Conservation (phyloP, 1,139 yeast species). For the Diutina scorzettiae region DNA sequence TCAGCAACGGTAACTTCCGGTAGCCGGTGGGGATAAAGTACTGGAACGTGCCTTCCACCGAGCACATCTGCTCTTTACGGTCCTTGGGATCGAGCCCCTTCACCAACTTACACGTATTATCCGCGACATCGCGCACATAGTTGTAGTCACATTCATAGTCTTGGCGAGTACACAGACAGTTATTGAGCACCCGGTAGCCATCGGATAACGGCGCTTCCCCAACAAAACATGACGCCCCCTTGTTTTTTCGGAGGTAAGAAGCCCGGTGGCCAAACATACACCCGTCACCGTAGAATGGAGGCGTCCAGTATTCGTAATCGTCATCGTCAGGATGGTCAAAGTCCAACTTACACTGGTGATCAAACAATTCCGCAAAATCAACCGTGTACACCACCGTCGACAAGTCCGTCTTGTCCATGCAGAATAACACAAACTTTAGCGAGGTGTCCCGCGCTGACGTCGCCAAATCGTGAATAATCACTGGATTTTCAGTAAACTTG, state of each 20-base stretch:
- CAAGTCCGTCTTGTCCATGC: constrained; percentile 13
- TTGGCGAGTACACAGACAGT: constrained; percentile 76
- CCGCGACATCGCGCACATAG: constrained; percentile 45
- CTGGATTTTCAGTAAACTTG: constrained; percentile 45
- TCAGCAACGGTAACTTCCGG: constrained; percentile 59
- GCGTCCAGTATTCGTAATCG: constrained; percentile 81
- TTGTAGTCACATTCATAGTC: constrained; percentile 95
- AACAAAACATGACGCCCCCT: constrained; percentile 55
- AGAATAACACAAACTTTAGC: constrained; percentile 51
- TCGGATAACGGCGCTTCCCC: constrained; percentile 64
- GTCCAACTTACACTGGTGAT: constrained; percentile 62
- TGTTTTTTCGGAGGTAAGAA: constrained; percentile 59
- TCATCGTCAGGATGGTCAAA: constrained; percentile 41
- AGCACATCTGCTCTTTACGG: constrained; percentile 49
- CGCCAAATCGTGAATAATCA: constrained; percentile 58
- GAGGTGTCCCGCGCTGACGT: constrained; percentile 90
- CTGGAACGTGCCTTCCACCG: constrained; percentile 42
- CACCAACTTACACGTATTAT: constrained; percentile 80
- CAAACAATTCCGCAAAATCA: constrained; percentile 59
- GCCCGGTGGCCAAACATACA: constrained; percentile 90
- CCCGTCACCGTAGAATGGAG: constrained; percentile 54
- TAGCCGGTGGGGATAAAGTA: constrained; percentile 76
- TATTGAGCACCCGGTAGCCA: constrained; percentile 45
- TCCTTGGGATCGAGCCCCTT: constrained; percentile 60
- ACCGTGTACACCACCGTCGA: constrained; percentile 33